These are phyloP conservation scores for Ustilaginoidea virens DNA, from an alignment of 2,329 filamentous ascomycete genomes.

Conservation along the genomic window DNA sequence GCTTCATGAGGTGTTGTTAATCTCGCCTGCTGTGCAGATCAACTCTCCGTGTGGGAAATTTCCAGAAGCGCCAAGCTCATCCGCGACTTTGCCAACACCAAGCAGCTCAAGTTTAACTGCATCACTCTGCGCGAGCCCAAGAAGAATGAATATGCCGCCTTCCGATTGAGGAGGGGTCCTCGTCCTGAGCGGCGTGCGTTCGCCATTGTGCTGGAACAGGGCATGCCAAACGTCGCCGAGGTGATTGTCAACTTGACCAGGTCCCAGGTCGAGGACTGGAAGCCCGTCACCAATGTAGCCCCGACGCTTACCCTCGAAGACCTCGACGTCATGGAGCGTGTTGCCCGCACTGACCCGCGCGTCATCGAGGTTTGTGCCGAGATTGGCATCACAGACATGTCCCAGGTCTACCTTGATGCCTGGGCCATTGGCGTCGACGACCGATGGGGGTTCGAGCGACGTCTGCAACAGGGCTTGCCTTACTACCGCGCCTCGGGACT, in stretches of 20 bases:
- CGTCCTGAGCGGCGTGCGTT: conserved; percentile 34
- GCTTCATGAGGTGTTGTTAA: too few relatives aligned
- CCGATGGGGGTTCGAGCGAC: conserved; percentile 54
- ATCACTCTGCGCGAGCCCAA: conserved; percentile 51
- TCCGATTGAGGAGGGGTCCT: conserved; percentile 31
- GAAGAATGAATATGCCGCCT: conserved; percentile 48
- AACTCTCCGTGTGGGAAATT: conserved; percentile 39
- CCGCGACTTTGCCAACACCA: conserved; percentile 19
- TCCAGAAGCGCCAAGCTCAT: conserved; percentile 32
- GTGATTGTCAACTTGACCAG: conserved; percentile 32
- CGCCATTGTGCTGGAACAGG: conserved; percentile 29
- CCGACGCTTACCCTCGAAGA: conserved; percentile 62
- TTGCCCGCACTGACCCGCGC: conserved; percentile 51
- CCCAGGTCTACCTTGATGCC: conserved; percentile 71
- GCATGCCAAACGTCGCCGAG: conserved; percentile 27
- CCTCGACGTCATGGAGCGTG: conserved; percentile 55
- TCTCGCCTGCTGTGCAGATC: conserved; percentile 26
- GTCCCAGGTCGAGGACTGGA: conserved; percentile 25
- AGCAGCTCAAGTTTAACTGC: conserved; percentile 36
- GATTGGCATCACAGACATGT: conserved; percentile 65
- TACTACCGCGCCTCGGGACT: conserved; percentile 62
- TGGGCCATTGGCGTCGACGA: conserved; percentile 78
- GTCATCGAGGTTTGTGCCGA: conserved; percentile 66
- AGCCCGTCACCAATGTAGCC: conserved; percentile 29
- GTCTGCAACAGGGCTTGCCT: conserved; percentile 68